Evolutionary conservation across 176 grass and related monocot species (phyloP), one percentile per base, ranked within the genome.

Genomic region (Elymus sibiricus): DNA sequence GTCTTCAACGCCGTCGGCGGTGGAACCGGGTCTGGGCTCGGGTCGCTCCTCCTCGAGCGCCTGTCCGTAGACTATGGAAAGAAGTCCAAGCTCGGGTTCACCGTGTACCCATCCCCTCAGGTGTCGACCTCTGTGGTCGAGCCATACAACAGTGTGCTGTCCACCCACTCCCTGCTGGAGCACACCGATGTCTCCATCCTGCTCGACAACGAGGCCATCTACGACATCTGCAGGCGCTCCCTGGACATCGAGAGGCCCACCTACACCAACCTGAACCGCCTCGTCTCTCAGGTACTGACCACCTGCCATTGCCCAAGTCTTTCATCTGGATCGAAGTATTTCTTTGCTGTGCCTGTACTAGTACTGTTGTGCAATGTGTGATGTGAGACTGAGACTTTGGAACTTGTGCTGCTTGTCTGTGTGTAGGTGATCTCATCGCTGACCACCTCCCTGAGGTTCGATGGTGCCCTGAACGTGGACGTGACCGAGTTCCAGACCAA

Each of bases 401-500:
- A 32, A 32, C 74, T 76, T 55, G 11, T 31, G 26, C 17, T 69
- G 37, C 60, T 59, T 39, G 47, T 31, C 4, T 53, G 1, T 84
- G 35, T 69, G 62, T 62, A 92, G 91, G 94, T 95, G 11, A 95
- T 95, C 49, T 95, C 94, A 86, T 96, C 94, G 7, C 89, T 96
- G 74, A 96, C 94, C 15, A 56, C 91, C 32, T 96, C 94, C 22
- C 69, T 96, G 84, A 87, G 94, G 86, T 96, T 96, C 40, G 94
- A 96, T 59, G 94, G 94, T 74, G 94, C 94, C 49, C 90, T 96
- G 38, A 93, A 96, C 47, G 94, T 96, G 47, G 94, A 96, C 61
- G 94, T 96, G 28, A 91, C 85, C 0, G 91, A 96, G 84, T 96
- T 96, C 89, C 94, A 96, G 87, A 96, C 94, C 81, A 96, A 96